Conservation (phyloP, 371 early-diverging fungal genomes). For the Amoeboaphelidium protococcarum region DNA sequence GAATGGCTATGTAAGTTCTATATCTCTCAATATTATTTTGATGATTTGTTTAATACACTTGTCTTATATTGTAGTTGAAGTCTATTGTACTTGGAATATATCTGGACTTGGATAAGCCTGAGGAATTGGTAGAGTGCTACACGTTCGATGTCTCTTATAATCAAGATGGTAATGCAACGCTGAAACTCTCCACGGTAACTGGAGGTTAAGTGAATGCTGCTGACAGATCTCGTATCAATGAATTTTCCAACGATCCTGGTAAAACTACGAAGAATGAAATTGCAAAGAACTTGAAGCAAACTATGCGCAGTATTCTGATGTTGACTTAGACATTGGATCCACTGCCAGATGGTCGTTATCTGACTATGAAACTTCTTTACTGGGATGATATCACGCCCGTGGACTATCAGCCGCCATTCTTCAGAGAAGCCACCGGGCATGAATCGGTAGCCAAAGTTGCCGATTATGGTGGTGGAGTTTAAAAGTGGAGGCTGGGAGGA, state of each 20-base stretch:
- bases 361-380: not conserved
- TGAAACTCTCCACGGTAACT: not conserved
- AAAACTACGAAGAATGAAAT: not conserved
- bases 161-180: too few species aligned
- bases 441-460: not conserved
- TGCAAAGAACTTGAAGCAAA: too few species aligned
- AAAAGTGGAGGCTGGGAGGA: too few species aligned
- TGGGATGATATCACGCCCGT: not conserved
- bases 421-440: not conserved
- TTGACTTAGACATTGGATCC: not conserved
- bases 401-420: not conserved
- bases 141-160: not conserved
- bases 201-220: not conserved
- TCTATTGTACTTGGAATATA: not conserved
- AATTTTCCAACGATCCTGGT: not conserved
- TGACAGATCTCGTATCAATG: not conserved
- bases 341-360: not conserved
- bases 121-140: not conserved
- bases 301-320: not conserved
- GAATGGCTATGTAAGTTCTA: too few species aligned
- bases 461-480: not conserved
- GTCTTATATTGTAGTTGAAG: too few species aligned
- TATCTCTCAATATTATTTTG: too few species aligned
- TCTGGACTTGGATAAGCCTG: not conserved
- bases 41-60: too few species aligned